A percentile compares a stretch with the other conserved stretches of the same genome.
phyloP scores from a whole-genome alignment of 2,329 filamentous ascomycete genomes.

The Akanthomyces uredinophilus region DNA sequence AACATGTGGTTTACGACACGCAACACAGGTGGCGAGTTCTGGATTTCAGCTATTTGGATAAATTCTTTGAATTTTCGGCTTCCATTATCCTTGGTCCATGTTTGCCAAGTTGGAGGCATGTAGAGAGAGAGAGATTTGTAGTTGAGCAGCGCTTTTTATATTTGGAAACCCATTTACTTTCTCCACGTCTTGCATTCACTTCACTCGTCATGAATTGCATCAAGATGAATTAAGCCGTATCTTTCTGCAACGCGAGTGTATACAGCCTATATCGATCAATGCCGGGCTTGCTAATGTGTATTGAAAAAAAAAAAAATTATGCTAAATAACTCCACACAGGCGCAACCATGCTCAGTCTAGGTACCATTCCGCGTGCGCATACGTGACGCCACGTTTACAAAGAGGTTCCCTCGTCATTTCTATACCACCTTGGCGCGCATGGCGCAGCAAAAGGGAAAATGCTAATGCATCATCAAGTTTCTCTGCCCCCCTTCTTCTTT shows the following conservation, averaged over 20 bases:
- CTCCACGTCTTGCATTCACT: no score
- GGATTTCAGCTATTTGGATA: neutral
- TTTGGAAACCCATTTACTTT: no score
- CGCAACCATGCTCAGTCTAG: neutral
- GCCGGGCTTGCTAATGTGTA: neutral
- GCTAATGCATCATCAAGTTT: neutral
- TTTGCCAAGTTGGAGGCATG: neutral
- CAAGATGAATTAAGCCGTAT: neutral
- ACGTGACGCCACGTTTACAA: neutral
- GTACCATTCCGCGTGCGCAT: neutral
- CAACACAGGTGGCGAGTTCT: neutral
- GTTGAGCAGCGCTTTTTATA: no score
- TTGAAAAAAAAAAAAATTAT: neutral
- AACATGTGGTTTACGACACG: slow-evolving; percentile 8
- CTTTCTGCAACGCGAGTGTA: no score
- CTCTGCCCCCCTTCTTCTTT: neutral
- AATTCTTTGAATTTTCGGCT: neutral
- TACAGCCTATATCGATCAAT: neutral
- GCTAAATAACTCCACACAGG: neutral
- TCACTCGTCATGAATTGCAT: neutral
- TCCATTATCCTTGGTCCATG: neutral
- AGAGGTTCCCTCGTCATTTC: neutral
- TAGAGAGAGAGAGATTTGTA: no score
- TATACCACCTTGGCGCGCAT: no score
- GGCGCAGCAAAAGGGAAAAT: no score